Base-by-base conservation (phyloP, 2,329 filamentous ascomycete genomes). In the Venturia carpophila region DNA sequence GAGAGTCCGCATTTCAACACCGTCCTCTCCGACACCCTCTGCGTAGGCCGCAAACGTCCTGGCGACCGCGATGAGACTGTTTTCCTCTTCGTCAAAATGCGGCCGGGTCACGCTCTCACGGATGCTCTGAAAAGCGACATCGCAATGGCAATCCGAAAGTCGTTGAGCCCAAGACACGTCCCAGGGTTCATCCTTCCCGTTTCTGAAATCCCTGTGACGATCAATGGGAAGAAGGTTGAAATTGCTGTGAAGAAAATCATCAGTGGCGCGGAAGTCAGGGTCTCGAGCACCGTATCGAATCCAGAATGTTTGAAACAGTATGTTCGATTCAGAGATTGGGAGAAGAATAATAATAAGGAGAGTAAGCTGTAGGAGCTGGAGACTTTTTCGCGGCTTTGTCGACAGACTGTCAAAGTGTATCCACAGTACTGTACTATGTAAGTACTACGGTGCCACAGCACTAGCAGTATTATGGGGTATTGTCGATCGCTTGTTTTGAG, bases 201-300 rank as follows among this genome's bases (percentile, higher is more conserved):
- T 1, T 69, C 69, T 1, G 76, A 76, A 27, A 75, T 80, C 21
- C 77, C 77, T 0, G 73, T 76, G 24, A 80, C 78, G 11, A 76
- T 81, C 52, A 80, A 80, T 65, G 78, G 79, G 7, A 80, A 80
- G 70, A 80, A 80, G 67, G 76, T 80, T 37, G 75, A 77, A 73
- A 76, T 73, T 61, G 74, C 72, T 41, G 76, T 82, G 49, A 81
- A 76, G 73, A 71, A 75, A 67, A 74, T 75, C 15, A 66, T 67
- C 13, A 47, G 37, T 17, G 65, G 65, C 7, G 34, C 13, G 56
- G 45, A 66, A 17, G 56, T 66, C 24, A 62, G 58, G 24, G 65
- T 62, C 6, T 62, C 64, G 7, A 41, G 43, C 11, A 67, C 65
- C 1, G 65, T 66, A 13, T 65, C 65, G 24, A 66, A 66, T 45